These are phyloP conservation scores for Alectoria sarmentosa DNA, from an alignment of 495 filamentous ascomycete species.

Conservation along the genomic window DNA sequence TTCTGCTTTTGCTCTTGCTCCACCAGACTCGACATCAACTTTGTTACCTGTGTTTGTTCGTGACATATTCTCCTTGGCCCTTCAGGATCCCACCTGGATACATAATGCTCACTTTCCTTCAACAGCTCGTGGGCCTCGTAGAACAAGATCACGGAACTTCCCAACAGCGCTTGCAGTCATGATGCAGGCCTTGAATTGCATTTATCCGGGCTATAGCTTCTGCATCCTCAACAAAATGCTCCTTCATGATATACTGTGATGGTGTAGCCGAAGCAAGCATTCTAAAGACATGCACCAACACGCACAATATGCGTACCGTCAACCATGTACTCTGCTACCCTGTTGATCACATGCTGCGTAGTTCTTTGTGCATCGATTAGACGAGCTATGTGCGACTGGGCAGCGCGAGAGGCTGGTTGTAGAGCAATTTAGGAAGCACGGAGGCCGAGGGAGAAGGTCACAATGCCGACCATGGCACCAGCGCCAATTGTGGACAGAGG, in stretches of 20 bases:
- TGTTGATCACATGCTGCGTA: constrained; percentile 19
- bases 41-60: constrained; percentile 19
- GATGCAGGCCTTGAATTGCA: constrained; percentile 4
- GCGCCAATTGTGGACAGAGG: constrained; percentile 16
- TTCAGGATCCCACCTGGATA: constrained; percentile 19
- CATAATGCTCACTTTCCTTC: constrained; percentile 13
- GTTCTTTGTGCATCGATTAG: constrained; percentile 16
- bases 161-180: constrained; percentile 18
- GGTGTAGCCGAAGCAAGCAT: background rate
- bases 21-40: constrained; percentile 4
- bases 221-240: background rate
- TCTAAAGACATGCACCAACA: no score
- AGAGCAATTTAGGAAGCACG: constrained; percentile 22
- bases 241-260: constrained; percentile 1
- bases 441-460: constrained; percentile 20
- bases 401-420: constrained; percentile 20
- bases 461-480: constrained; percentile 15
- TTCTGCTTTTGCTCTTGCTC: constrained; percentile 10
- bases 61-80: constrained; percentile 21
- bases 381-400: constrained; percentile 18
- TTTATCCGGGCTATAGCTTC: background rate
- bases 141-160: constrained; percentile 15
- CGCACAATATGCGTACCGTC: constrained; percentile 17
- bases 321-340: constrained; percentile 23
- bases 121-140: constrained; percentile 19